These are phyloP conservation scores for Holtermannia corniformis DNA, from an alignment of 768 basidiomycete species.

Conservation along the genomic window DNA sequence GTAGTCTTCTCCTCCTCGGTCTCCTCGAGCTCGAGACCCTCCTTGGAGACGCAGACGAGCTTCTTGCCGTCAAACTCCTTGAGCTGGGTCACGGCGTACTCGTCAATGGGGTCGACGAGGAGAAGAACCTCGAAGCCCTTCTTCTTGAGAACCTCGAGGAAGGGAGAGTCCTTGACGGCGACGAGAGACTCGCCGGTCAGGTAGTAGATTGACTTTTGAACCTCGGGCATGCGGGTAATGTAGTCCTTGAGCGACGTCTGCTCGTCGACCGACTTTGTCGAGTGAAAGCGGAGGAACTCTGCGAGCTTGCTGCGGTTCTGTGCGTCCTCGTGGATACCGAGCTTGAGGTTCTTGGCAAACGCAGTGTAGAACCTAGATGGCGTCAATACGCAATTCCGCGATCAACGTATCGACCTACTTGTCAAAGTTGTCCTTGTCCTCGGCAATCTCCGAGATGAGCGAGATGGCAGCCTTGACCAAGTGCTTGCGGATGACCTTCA, in stretches of 20 bases:
- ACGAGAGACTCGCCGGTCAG: conserved; percentile 95
- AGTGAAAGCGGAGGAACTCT: conserved; percentile 96
- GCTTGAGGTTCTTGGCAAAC: conserved; percentile 97
- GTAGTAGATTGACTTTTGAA: conserved; percentile 98
- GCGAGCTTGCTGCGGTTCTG: conserved; percentile 99
- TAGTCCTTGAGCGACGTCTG: conserved; percentile 94
- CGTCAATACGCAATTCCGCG: too few relatives aligned
- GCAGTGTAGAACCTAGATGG: conserved; percentile 99
- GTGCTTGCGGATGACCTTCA: conserved; percentile 86
- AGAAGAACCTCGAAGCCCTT: conserved; percentile 97
- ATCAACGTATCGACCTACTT: too few relatives aligned
- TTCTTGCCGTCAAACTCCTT: conserved; percentile 99
- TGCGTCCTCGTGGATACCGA: conserved; percentile 97
- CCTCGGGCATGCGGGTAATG: conserved; percentile 98
- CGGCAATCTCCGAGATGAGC: conserved; percentile 86
- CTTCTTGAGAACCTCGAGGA: conserved; percentile 99
- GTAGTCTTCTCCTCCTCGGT: conserved; percentile 91
- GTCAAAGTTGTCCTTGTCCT: conserved; percentile 86
- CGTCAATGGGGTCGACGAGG: conserved; percentile 96
- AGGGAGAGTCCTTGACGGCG: conserved; percentile 83
- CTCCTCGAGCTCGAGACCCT: conserved; percentile 98
- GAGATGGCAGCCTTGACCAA: conserved; percentile 97
- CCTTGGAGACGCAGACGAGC: conserved; percentile 94
- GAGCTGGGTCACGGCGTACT: conserved; percentile 95
- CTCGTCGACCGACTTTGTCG: conserved; percentile 88